These are phyloP conservation scores for Russula sp. DNA, from an alignment of 768 basidiomycete genomes.

Conservation along the genomic window DNA sequence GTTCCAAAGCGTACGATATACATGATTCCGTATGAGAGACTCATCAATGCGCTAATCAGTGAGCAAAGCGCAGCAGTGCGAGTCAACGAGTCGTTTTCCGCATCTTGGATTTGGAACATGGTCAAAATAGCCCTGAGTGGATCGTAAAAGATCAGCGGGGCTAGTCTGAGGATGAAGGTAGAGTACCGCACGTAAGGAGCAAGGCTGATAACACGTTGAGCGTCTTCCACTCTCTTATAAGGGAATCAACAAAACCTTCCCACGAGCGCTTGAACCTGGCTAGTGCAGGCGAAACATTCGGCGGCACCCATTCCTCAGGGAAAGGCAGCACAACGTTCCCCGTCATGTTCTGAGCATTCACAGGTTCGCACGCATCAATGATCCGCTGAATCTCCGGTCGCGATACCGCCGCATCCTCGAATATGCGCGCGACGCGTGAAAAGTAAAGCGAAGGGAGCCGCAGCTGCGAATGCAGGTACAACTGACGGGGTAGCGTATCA, in stretches of 20 bases:
- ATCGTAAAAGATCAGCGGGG: slow-evolving; percentile 1
- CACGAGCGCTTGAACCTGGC: slow-evolving; percentile 57
- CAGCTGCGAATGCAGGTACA: slow-evolving; percentile 44
- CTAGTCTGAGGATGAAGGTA: background rate
- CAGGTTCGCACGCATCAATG: slow-evolving; percentile 27
- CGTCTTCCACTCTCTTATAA: slow-evolving; percentile 73
- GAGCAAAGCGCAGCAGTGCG: slow-evolving; percentile 59
- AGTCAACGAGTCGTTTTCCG: slow-evolving; percentile 51
- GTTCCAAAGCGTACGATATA: slow-evolving; percentile 66
- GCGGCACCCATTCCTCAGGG: slow-evolving; percentile 33
- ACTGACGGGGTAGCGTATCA: slow-evolving; percentile 38
- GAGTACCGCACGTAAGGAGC: slow-evolving; percentile 22
- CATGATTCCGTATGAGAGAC: slow-evolving; percentile 63
- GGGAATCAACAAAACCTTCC: slow-evolving; percentile 64
- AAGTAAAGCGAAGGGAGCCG: slow-evolving; percentile 77
- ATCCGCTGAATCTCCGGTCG: slow-evolving; percentile 54
- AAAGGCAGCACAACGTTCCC: slow-evolving; percentile 24
- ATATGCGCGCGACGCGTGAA: slow-evolving; percentile 66
- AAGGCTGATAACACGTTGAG: slow-evolving; percentile 67
- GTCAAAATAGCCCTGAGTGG: slow-evolving; percentile 54
- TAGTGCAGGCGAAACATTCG: slow-evolving; percentile 54
- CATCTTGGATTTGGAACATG: slow-evolving; percentile 50
- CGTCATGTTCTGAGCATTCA: background rate
- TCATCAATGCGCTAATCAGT: slow-evolving; percentile 59
- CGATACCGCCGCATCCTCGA: slow-evolving; percentile 72